Conservation (phyloP, 176 grass and related monocot genomes). For the Thinopyrum elongatum region DNA sequence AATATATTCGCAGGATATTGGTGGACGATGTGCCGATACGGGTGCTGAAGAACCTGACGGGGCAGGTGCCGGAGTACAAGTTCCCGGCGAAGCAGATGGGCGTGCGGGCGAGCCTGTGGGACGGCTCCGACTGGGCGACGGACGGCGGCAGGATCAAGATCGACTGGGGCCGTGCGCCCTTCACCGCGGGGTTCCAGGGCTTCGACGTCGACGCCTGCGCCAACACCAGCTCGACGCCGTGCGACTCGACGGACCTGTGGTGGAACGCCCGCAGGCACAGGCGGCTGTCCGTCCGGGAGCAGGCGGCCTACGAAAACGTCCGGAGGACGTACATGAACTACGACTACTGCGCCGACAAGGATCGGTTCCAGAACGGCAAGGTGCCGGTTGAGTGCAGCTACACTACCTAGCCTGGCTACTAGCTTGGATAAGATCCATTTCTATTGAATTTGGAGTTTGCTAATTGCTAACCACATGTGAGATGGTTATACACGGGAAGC, state of each 20-base stretch:
- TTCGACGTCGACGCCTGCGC: constrained; percentile 58
- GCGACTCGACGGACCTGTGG: constrained; percentile 41
- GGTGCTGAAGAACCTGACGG: constrained; percentile 53
- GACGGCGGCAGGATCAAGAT: constrained; percentile 53
- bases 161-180: constrained; percentile 58
- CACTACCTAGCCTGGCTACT: not conserved
- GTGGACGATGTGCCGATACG: constrained; percentile 62
- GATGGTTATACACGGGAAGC: no score
- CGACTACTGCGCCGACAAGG: constrained; percentile 56
- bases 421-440: not conserved
- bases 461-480: no score
- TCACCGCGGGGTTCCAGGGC: constrained; percentile 39
- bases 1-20: constrained; percentile 35
- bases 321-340: constrained; percentile 45
- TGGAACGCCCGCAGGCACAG: constrained; percentile 55
- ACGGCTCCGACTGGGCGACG: constrained; percentile 75
- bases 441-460: no score
- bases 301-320: constrained; percentile 47
- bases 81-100: constrained; percentile 64
- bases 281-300: constrained; percentile 36
- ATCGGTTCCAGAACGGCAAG: constrained; percentile 12
- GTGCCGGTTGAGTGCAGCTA: constrained; percentile 46
- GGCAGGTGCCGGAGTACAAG: constrained; percentile 5
- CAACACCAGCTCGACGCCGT: constrained; percentile 1
- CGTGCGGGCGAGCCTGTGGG: constrained; percentile 58